Evolutionary conservation across 345 rosid species (phyloP).

Genomic region (Cochlearia excelsa): DNA sequence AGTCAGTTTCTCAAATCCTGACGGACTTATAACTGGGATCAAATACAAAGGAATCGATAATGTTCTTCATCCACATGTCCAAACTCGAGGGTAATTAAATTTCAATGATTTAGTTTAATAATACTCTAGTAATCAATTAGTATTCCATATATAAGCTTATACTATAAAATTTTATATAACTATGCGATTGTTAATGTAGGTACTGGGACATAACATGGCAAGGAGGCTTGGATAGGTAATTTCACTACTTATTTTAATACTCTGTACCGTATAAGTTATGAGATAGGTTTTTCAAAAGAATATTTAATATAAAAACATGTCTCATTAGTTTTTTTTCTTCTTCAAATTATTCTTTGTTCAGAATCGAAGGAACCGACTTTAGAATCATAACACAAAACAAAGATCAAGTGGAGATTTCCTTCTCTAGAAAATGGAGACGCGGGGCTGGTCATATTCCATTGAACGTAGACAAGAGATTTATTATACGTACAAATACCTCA

Average conservation of each 20-base stretch:
- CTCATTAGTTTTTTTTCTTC: no score
- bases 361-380: conserved; percentile 48
- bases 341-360: conserved; percentile 8
- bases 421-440: conserved; percentile 47
- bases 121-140: neutral
- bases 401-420: conserved; percentile 64
- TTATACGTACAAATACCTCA: conserved; percentile 57
- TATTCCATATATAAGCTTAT: conserved; percentile 8
- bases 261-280: conserved; percentile 9
- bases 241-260: conserved; percentile 1
- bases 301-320: no score
- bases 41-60: conserved; percentile 60
- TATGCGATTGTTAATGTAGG: conserved; percentile 15
- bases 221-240: conserved; percentile 32
- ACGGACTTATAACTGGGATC: conserved; percentile 58
- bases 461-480: conserved; percentile 60
- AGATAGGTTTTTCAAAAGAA: neutral
- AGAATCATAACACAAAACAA: conserved; percentile 44
- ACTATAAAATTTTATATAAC: neutral
- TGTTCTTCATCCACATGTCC: conserved; percentile 44
- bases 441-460: conserved; percentile 46
- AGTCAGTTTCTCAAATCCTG: conserved; percentile 61
- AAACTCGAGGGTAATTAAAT: conserved; percentile 27
- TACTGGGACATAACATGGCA: conserved; percentile 38
- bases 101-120: neutral